A percentile compares a stretch with the other conserved stretches of the same genome.
Conservation (phyloP, 2,329 filamentous ascomycete species). For the Fusarium fujikuroi region DNA sequence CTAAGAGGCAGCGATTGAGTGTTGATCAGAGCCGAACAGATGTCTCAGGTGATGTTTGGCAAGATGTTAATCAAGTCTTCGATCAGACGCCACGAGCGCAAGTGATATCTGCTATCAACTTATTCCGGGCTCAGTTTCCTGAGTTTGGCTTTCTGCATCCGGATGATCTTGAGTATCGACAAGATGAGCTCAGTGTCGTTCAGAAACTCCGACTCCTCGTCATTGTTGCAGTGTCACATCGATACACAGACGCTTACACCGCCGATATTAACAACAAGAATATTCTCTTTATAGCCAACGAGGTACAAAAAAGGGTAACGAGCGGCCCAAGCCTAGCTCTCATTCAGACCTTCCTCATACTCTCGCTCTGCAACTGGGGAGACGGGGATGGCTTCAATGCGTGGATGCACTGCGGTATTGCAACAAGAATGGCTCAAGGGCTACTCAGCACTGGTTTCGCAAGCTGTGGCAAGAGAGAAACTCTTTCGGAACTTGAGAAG, state of each 20-base stretch:
- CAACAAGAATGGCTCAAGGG: conserved; percentile 41
- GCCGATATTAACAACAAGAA: neutral
- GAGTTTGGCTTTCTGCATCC: conserved; percentile 42
- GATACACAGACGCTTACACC: conserved; percentile 2
- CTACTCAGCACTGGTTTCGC: conserved; percentile 35
- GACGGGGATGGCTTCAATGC: conserved; percentile 43
- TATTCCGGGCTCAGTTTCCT: conserved; percentile 39
- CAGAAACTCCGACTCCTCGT: conserved; percentile 34
- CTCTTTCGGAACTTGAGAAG: conserved; percentile 36
- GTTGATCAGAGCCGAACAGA: neutral
- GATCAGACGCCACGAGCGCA: neutral
- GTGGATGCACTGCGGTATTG: conserved; percentile 44
- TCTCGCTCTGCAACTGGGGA: conserved; percentile 41
- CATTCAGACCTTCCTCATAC: conserved; percentile 37
- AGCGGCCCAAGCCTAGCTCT: conserved; percentile 28
- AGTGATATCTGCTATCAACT: conserved; percentile 19
- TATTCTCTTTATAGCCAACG: conserved; percentile 2
- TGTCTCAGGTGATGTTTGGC: neutral
- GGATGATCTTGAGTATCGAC: conserved; percentile 37
- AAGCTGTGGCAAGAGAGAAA: conserved; percentile 18
- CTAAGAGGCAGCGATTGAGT: conserved; percentile 22
- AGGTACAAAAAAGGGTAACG: conserved; percentile 28
- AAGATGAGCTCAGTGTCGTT: neutral
- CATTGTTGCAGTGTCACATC: conserved; percentile 27
- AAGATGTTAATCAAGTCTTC: conserved; percentile 22